Evolutionary conservation across 495 filamentous ascomycete species (phyloP), one percentile per base, ranked within the genome.

Genomic region (Penicillium malachiteum): DNA sequence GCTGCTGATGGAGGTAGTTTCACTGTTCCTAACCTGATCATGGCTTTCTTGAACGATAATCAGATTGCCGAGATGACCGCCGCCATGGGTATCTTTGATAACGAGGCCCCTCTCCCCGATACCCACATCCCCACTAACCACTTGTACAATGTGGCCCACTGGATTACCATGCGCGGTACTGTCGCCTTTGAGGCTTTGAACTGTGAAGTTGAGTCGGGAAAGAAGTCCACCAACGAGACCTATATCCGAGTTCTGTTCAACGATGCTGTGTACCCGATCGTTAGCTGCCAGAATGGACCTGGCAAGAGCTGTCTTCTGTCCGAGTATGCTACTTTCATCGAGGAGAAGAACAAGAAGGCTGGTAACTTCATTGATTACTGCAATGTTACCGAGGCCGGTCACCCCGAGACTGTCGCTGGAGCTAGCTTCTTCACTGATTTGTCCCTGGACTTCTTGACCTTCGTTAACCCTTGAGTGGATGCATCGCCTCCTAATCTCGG

Each of bases 21-120:
- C 42, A 54, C 60, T 0, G 44, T 81, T 2, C 78, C 80, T 3
- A 74, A 72, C 18, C 68, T 85, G 31, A 71, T 83, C 16, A 72
- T 78, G 49, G 71, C 78, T 2, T 84, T 84, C 63, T 62, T 78
- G 40, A 82, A 86, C 54, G 83, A 86, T 59, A 81, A 82, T 18
- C 81, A 86, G 60, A 74, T 85, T 48, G 81, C 76, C 48, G 77
- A 85, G 62, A 66, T 84, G 35, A 77, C 77, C 0, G 71, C 76
- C 37, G 71, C 74, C 31, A 73, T 78, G 52, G 83, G 81, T 13
- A 72, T 86, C 3, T 84, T 81, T 55, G 79, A 82, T 46, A 61
- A 66, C 1, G 71, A 82, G 54, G 48, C 57, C 1, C 57, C 65
- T 5, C 69, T 86, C 32, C 68, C 73, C 7, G 63, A 71, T 14